Base-by-base conservation (phyloP, 495 filamentous ascomycete genomes). In the Clavariopsis aquatica region DNA sequence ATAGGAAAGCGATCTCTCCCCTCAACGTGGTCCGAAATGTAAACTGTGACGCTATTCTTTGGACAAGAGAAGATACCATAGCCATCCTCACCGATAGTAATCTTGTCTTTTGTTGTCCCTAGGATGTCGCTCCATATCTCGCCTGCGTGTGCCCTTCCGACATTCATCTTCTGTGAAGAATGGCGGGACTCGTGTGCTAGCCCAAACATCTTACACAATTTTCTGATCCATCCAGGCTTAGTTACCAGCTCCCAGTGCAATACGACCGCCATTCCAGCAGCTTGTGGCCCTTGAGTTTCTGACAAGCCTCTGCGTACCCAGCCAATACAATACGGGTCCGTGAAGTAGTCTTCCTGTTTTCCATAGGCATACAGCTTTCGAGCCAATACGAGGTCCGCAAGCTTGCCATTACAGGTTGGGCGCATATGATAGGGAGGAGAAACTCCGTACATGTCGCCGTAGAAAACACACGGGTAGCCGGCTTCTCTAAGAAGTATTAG, bases 401-500 rank as follows among this genome's bases (percentile, higher is more conserved):
- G 78, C 17, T 78, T 77, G 34, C 82, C 82, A 51, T 80, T 77
- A 67, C 84, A 87, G 5, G 84, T 78, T 1, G 87, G 84, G 2
- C 78, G 78, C 46, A 79, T 79, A 5, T 80, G 73, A 20, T 78
- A 71, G 17, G 80, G 73, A 13, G 74, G 80, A 57, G 77, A 71
- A 49, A 86, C 84, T 9, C 87, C 87, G 69, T 88, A 90, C 9
- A 90, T 60, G 65, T 91, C 88, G 23, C 87, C 87, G 69, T 86
- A 90, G 71, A 88, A 91, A 45, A 90, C 68, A 63, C 87, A 90
- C 0, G 88, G 88, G 56, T 85, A 84, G 41, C 87, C 87, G 6
- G 77, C 71, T 43, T 78, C 70, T 24, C 86, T 84, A 22, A 90
- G 82, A 13, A 90, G 84, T 52, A 89, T 90, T 49, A 76, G 67